Base-by-base conservation (phyloP, 805 yeast genomes). In the Metschnikowia arizonensis region DNA sequence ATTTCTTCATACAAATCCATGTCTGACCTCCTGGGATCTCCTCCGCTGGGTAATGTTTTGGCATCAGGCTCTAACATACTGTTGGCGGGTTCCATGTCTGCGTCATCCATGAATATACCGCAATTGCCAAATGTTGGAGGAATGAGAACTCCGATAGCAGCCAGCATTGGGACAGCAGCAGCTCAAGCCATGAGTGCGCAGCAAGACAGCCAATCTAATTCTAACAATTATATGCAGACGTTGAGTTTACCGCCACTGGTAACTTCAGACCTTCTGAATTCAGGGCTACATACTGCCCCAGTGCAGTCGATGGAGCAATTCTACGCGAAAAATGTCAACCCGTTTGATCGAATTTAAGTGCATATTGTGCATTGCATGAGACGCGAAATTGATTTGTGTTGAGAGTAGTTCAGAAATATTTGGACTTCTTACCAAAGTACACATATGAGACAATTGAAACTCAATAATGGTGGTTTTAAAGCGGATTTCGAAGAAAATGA, bases 1-100 rank as follows among this genome's bases (percentile, higher is more conserved):
- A 65, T 66, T 3, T 55, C 61, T 1, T 55, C 58, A 3, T 56
- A 50, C 41, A 50, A 49, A 43, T 36, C 56, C 11, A 50, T 51
- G 34, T 43, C 56, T 3, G 55, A 51, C 15, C 28, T 44, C 4
- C 52, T 51, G 46, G 50, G 38, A 11, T 33, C 54, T 10, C 44
- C 44, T 11, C 48, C 50, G 5, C 42, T 30, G 42, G 34, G 34
- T 15, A 39, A 39, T 19, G 35, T 30, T 15, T 31, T 39, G 33
- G n/a, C 42, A 21, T 30, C 42, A 14, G 29, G 34, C 21, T 29
- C 42, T 10, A 39, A 15, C 23, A 23, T 37, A 10, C 46, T 38
- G 33, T 40, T 40, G 15, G 33, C 42, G 4, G 40, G 35, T 5
- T 17, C 28, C 15, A 26, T 17, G 11, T 46, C 49, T n/a, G 35